Conservation (phyloP, 2,329 filamentous ascomycete species). For the Davidsoniella neocaledoniae region DNA sequence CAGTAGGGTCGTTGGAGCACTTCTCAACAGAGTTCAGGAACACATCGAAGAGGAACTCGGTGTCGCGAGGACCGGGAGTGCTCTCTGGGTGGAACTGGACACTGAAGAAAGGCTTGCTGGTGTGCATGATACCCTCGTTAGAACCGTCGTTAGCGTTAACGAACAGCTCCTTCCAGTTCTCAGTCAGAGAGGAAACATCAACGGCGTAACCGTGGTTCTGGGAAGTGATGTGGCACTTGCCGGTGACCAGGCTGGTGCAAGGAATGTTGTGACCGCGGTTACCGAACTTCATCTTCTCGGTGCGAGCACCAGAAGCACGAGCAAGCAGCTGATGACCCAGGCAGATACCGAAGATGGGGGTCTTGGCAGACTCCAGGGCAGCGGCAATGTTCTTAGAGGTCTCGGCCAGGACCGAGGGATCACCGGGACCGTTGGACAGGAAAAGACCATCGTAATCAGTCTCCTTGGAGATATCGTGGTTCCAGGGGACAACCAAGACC, state of each 20-base stretch:
- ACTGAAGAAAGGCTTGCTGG: constrained; percentile 79
- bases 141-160: constrained; percentile 96
- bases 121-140: constrained; percentile 93
- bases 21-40: constrained; percentile 75
- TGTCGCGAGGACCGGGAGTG: constrained; percentile 86
- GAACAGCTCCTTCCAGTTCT: constrained; percentile 84
- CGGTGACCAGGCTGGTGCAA: constrained; percentile 87
- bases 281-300: constrained; percentile 96
- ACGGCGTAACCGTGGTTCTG: constrained; percentile 98
- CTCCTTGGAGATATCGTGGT: constrained; percentile 71
- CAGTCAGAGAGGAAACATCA: constrained; percentile 56
- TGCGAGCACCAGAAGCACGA: constrained; percentile 68
- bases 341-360: constrained; percentile 91
- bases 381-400: constrained; percentile 67
- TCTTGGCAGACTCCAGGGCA: constrained; percentile 61
- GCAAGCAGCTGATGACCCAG: constrained; percentile 87
- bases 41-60: constrained; percentile 91
- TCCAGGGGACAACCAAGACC: constrained; percentile 87
- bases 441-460: constrained; percentile 91
- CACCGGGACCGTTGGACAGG: constrained; percentile 93
- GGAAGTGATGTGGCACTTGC: constrained; percentile 95
- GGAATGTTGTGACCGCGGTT: constrained; percentile 98
- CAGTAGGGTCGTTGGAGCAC: constrained; percentile 47
- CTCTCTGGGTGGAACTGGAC: constrained; percentile 99
- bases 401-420: constrained; percentile 67